phyloP scores from a whole-genome alignment of 495 filamentous ascomycete species.

The Arthonia radiata region DNA sequence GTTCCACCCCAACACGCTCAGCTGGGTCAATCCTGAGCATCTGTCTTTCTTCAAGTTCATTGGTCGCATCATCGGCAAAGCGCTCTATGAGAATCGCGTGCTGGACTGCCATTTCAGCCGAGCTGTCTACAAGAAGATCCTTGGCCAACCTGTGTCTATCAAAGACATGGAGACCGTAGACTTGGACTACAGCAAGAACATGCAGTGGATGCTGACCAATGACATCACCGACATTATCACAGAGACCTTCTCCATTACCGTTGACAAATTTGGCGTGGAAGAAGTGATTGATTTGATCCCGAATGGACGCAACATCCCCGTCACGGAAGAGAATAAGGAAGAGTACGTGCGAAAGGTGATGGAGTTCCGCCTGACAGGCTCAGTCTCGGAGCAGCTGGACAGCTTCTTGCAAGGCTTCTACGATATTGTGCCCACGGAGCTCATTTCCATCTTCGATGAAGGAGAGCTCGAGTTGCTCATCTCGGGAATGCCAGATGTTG shows the following conservation, averaged over 20 bases:
- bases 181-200: slow-evolving; percentile 96
- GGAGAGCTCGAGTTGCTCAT: slow-evolving; percentile 94
- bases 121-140: slow-evolving; percentile 91
- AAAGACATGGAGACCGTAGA: slow-evolving; percentile 99
- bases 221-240: slow-evolving; percentile 97
- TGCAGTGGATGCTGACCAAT: slow-evolving; percentile 95
- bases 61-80: slow-evolving; percentile 94
- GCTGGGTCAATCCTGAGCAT: slow-evolving; percentile 85
- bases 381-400: slow-evolving; percentile 83
- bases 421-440: slow-evolving; percentile 83
- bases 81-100: slow-evolving; percentile 84
- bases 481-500: slow-evolving; percentile 89
- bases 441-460: slow-evolving; percentile 96
- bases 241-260: slow-evolving; percentile 88
- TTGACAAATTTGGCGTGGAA: slow-evolving; percentile 74
- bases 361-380: slow-evolving; percentile 76
- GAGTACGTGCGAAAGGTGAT: slow-evolving; percentile 85
- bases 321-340: slow-evolving; percentile 96
- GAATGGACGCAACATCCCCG: slow-evolving; percentile 71
- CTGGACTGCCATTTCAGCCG: slow-evolving; percentile 97
- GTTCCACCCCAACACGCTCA: slow-evolving; percentile 90
- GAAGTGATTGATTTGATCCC: slow-evolving; percentile 68
- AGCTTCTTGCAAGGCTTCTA: slow-evolving; percentile 96
- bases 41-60: slow-evolving; percentile 99
- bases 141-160: slow-evolving; percentile 80